phyloP scores from a whole-genome alignment of 805 yeast genomes.

The Candida alai region DNA sequence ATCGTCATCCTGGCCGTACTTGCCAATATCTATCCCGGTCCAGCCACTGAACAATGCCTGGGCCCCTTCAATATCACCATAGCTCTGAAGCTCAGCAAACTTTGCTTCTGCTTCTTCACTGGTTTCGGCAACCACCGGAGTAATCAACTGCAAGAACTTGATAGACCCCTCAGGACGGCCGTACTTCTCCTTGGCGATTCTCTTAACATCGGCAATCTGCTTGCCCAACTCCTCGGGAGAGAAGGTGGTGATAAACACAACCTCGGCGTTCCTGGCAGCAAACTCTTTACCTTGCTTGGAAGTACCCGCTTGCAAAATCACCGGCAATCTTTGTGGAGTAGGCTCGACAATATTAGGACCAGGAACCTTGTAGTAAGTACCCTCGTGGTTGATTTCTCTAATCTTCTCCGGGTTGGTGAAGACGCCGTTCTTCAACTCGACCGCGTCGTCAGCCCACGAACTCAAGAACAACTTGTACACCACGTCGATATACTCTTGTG shows the following conservation, averaged over 20 bases:
- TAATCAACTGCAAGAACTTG: slow-evolving; percentile 35
- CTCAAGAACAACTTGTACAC: slow-evolving; percentile 36
- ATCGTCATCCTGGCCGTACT: slow-evolving; percentile 28
- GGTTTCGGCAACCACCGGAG: slow-evolving; percentile 37
- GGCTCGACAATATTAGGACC: slow-evolving; percentile 43
- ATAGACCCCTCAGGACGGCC: slow-evolving; percentile 33
- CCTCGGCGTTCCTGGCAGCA: slow-evolving; percentile 44
- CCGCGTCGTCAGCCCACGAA: slow-evolving; percentile 44
- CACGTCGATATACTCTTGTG: slow-evolving; percentile 39
- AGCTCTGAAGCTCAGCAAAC: slow-evolving; percentile 25
- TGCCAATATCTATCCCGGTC: slow-evolving; percentile 40
- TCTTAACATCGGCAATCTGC: slow-evolving; percentile 27
- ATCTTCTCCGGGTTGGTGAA: slow-evolving; percentile 38
- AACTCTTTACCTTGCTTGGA: slow-evolving; percentile 38
- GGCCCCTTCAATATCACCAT: slow-evolving; percentile 39
- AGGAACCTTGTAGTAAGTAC: slow-evolving; percentile 38
- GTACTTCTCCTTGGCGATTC: slow-evolving; percentile 27
- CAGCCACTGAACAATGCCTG: slow-evolving; percentile 38
- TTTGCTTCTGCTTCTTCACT: slow-evolving; percentile 40
- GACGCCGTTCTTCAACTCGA: slow-evolving; percentile 23
- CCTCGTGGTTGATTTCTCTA: slow-evolving; percentile 39
- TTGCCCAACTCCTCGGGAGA: slow-evolving; percentile 25
- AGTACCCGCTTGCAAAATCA: slow-evolving; percentile 43
- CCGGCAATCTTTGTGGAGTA: slow-evolving; percentile 42
- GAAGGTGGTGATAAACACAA: slow-evolving; percentile 35